phyloP scores from a whole-genome alignment of 2,329 filamentous ascomycete species.

The Didymosphaeria variabile region DNA sequence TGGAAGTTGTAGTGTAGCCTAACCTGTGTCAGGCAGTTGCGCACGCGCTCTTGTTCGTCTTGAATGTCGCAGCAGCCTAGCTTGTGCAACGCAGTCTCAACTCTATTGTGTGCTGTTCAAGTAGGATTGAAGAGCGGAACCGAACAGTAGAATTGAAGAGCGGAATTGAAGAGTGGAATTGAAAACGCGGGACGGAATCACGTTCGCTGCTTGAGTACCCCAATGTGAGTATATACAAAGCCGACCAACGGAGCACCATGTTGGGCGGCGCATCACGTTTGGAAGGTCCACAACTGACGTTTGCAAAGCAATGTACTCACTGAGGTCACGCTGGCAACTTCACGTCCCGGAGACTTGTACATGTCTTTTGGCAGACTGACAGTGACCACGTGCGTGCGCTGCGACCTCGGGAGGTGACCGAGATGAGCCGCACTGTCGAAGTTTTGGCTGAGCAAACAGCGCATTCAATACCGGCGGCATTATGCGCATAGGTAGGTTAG shows the following conservation, averaged over 20 bases:
- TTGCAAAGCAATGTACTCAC: constrained; percentile 9
- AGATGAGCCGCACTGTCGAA: neutral
- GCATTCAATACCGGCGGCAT: neutral
- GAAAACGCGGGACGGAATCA: neutral
- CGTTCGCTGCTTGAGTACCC: neutral
- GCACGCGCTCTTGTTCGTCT: neutral
- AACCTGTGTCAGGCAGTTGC: constrained; percentile 2
- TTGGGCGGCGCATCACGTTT: constrained; percentile 11
- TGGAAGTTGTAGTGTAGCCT: constrained; percentile 6
- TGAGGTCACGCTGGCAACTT: neutral
- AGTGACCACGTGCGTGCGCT: neutral
- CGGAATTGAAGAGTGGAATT: neutral
- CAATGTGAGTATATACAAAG: constrained; percentile 7
- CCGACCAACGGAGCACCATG: constrained; percentile 16
- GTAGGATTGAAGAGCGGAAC: neutral
- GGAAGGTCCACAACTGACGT: neutral
- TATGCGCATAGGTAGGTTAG: neutral
- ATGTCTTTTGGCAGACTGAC: neutral
- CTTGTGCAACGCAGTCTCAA: neutral
- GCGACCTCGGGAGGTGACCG: neutral
- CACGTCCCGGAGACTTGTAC: neutral
- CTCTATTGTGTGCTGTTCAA: neutral
- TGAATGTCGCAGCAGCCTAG: neutral
- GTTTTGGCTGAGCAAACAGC: neutral
- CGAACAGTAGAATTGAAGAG: neutral